phyloP scores from a whole-genome alignment of 1,284 basidiomycete species.

The Apiotrichum siamense region DNA sequence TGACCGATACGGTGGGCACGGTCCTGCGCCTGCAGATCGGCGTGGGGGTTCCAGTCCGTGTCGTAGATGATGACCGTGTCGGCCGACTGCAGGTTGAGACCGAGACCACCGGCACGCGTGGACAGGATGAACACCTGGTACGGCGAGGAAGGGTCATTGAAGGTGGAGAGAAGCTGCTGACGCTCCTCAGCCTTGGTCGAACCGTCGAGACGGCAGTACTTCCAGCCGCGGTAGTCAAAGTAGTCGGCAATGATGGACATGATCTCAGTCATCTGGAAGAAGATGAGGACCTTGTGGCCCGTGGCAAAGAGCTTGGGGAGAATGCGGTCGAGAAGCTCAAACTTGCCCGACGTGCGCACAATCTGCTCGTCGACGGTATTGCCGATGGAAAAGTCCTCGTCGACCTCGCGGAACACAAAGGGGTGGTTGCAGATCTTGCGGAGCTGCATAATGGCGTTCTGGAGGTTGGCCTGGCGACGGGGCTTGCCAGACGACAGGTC shows the following conservation, averaged over 20 bases:
- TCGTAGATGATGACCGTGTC: slow-evolving; percentile 90
- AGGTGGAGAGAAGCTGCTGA: slow-evolving; percentile 77
- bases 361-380: slow-evolving; percentile 74
- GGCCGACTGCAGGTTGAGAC: slow-evolving; percentile 94
- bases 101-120: slow-evolving; percentile 94
- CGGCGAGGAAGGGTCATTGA: slow-evolving; percentile 86
- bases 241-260: slow-evolving; percentile 99
- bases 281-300: slow-evolving; percentile 84
- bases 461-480: slow-evolving; percentile 52
- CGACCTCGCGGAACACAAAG: slow-evolving; percentile 92
- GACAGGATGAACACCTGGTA: slow-evolving; percentile 94
- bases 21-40: slow-evolving; percentile 79
- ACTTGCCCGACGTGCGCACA: slow-evolving; percentile 83
- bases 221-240: slow-evolving; percentile 80
- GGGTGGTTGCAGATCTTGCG: slow-evolving; percentile 99
- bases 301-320: slow-evolving; percentile 91
- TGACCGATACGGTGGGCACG: slow-evolving; percentile 98
- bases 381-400: slow-evolving; percentile 54
- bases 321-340: slow-evolving; percentile 88
- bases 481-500: slow-evolving; percentile 44
- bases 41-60: slow-evolving; percentile 87
- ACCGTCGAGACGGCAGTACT: slow-evolving; percentile 93
- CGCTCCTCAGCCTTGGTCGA: slow-evolving; percentile 98
- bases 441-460: slow-evolving; percentile 98
- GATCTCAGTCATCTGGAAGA: slow-evolving; percentile 99